A percentile compares a stretch with the other conserved stretches of the same genome.
These are phyloP conservation scores for Dactylellina leptospora DNA, from an alignment of 2,329 filamentous ascomycete genomes.

Conservation along the genomic window DNA sequence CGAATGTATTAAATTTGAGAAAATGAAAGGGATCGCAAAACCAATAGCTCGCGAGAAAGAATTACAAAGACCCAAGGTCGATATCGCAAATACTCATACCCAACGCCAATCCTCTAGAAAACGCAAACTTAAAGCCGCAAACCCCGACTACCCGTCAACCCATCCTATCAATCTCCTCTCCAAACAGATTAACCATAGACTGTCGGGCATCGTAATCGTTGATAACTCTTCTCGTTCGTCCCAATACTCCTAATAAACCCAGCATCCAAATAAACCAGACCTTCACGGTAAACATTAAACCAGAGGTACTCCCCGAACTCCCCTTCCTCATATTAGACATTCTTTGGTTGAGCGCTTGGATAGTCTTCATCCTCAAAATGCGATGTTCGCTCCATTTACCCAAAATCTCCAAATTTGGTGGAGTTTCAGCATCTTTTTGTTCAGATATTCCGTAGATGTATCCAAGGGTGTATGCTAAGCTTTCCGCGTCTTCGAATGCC, in stretches of 20 bases:
- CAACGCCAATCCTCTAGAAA: too few relatives aligned
- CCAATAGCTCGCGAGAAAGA: too few relatives aligned
- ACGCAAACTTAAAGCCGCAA: not conserved
- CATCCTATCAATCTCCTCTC: not conserved
- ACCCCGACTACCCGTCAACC: slow-evolving; percentile 2
- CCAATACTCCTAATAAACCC: slow-evolving; percentile 27
- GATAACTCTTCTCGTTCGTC: slow-evolving; percentile 20
- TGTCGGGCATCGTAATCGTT: slow-evolving; percentile 38
- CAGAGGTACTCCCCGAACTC: slow-evolving; percentile 8
- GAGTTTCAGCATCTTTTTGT: not conserved
- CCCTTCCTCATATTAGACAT: slow-evolving; percentile 44
- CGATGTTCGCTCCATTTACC: slow-evolving; percentile 35
- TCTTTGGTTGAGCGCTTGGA: slow-evolving; percentile 27
- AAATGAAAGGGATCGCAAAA: too few relatives aligned
- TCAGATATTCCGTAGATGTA: not conserved
- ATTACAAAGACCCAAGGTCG: too few relatives aligned
- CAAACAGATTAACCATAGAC: slow-evolving; percentile 17
- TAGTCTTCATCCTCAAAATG: slow-evolving; percentile 17
- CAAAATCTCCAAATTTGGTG: not conserved
- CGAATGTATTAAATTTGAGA: too few relatives aligned
- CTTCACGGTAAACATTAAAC: slow-evolving; percentile 36
- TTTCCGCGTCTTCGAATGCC: slow-evolving; percentile 67
- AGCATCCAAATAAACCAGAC: slow-evolving; percentile 30
- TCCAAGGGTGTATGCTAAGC: slow-evolving; percentile 59
- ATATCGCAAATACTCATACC: too few relatives aligned